Base-by-base conservation (phyloP, 768 basidiomycete genomes). In the Macrocybe gigantea region DNA sequence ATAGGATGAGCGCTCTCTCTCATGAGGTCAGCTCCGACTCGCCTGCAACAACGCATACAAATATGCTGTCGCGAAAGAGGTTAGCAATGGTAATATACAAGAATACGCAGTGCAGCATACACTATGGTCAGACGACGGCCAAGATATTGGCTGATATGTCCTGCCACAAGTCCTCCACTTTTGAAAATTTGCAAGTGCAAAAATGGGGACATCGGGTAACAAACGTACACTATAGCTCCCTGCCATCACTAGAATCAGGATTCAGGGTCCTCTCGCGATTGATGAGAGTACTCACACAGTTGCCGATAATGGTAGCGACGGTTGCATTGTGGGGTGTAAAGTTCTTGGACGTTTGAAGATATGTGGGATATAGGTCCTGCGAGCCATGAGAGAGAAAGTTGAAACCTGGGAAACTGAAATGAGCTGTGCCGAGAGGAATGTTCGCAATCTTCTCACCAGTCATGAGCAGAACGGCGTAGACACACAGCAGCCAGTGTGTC, bases 391-490 rank as follows among this genome's bases (percentile, higher is more conserved):
- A 82, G 52, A 86, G 71, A 66, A 89, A 86, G 62, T 86, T 88
- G 73, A 88, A 85, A 8, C 82, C 82, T 81, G 49, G 22, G 22
- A 22, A 43, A 30, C 36, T 12, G 34, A n/a, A 29, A 7, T 31
- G 3, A 10, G 31, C 31, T 4, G 22, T 22, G 22, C 22, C 22
- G 22, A 22, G 22, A 22, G 22, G 22, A 22, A 22, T 22, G 22
- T 22, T 22, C 22, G 22, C 22, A 22, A 4, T 22, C 3, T 39
- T 47, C 67, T 6, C 48, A 73, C 76, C 76, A 1, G 83, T 82
- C 87, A 93, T 89, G 47, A 93, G 75, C 41, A 92, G 66, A 13
- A 93, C 76, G 1, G 87, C 86, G 57, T 93, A 94, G 43, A 93
- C 80, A 60, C 87, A 91, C 33, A 88, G 60, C 9, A 81, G 53